These are phyloP conservation scores for Petasospora rhodanensis DNA, from an alignment of 1,139 yeast species.

Conservation along the genomic window DNA sequence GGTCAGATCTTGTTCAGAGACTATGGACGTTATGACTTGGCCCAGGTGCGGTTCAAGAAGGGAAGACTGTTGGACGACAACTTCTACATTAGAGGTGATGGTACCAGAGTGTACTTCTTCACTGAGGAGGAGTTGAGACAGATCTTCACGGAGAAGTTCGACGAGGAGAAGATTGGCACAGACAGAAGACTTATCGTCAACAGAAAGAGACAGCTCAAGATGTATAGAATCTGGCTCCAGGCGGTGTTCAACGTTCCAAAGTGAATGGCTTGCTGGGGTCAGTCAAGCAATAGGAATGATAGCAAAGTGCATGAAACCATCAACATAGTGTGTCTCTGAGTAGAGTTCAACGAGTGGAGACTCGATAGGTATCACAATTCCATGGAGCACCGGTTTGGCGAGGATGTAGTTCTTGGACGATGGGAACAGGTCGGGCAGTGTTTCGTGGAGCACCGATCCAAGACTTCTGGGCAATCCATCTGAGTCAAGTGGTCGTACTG, in stretches of 20 bases:
- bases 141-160: constrained; percentile 65
- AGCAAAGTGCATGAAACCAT: constrained; percentile 71
- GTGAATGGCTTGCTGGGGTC: too few relatives aligned
- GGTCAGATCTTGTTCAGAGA: constrained; percentile 88
- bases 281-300: constrained; percentile 33
- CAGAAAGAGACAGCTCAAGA: constrained; percentile 84
- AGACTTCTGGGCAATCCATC: constrained; percentile 31
- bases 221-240: constrained; percentile 97
- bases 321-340: constrained; percentile 53
- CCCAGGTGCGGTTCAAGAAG: constrained; percentile 91
- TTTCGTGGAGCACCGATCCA: constrained; percentile 36
- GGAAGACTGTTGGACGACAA: constrained; percentile 85
- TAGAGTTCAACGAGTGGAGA: constrained; percentile 51
- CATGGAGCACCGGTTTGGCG: constrained; percentile 56
- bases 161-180: constrained; percentile 73
- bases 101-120: constrained; percentile 94
- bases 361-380: constrained; percentile 47
- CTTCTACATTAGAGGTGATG: constrained; percentile 95
- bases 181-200: constrained; percentile 89
- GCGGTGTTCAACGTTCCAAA: constrained; percentile 63
- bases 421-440: constrained; percentile 44
- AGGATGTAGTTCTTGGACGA: constrained; percentile 29
- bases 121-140: constrained; percentile 84
- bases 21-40: constrained; percentile 92
- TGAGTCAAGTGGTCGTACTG: constrained; percentile 32